phyloP scores from a whole-genome alignment of 2,329 filamentous ascomycete species.

The Trichoderma asperellum region DNA sequence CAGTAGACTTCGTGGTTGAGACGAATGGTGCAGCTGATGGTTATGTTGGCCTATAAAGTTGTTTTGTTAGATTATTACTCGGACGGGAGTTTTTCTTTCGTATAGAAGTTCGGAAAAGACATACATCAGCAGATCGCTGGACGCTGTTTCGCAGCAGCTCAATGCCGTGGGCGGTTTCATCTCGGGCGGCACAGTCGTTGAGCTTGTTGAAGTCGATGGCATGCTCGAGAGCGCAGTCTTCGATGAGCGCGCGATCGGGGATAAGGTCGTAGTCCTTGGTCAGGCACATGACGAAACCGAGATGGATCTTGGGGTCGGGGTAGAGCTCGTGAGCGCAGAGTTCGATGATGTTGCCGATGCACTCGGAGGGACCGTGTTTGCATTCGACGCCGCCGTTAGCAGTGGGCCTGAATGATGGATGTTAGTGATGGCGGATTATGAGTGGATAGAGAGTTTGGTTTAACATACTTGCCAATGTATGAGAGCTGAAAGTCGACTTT shows the following conservation, averaged over 20 bases:
- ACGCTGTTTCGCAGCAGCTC: conserved; percentile 70
- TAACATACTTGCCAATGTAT: conserved; percentile 77
- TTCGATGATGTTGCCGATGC: conserved; percentile 89
- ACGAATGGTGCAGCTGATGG: conserved; percentile 76
- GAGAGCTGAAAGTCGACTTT: conserved; percentile 92
- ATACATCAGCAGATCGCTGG: conserved; percentile 62
- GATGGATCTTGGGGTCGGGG: conserved; percentile 81
- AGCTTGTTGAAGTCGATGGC: conserved; percentile 81
- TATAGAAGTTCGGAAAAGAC: conserved; percentile 28
- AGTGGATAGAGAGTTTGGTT: background rate
- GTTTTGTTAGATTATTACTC: conserved; percentile 13
- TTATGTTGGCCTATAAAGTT: conserved; percentile 60
- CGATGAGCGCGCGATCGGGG: conserved; percentile 74
- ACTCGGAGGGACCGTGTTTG: conserved; percentile 88
- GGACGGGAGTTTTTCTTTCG: background rate
- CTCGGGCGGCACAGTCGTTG: conserved; percentile 78
- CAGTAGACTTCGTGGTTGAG: conserved; percentile 82
- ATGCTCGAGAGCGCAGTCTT: conserved; percentile 89
- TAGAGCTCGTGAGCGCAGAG: conserved; percentile 86
- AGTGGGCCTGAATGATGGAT: conserved; percentile 56
- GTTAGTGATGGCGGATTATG: background rate
- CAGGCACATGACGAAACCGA: conserved; percentile 93
- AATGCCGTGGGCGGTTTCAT: conserved; percentile 73
- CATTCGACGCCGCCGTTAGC: conserved; percentile 83
- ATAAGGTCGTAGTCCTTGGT: conserved; percentile 76